phyloP scores from a whole-genome alignment of 2,329 filamentous ascomycete genomes.

The Aspergillus floridensis region DNA sequence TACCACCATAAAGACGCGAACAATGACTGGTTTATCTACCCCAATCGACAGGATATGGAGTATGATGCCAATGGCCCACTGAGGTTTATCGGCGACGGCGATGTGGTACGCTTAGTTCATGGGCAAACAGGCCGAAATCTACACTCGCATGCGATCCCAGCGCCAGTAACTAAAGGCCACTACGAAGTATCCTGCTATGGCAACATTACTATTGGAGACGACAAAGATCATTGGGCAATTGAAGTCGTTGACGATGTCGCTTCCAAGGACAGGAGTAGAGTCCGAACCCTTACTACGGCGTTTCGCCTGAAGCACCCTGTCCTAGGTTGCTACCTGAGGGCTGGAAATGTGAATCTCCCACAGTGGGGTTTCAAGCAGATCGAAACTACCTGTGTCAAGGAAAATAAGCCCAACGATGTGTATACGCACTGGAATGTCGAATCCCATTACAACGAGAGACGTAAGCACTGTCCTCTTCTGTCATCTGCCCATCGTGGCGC shows the following conservation, averaged over 20 bases:
- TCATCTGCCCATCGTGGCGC: not conserved
- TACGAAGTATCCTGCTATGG: conserved; percentile 95
- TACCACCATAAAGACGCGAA: conserved; percentile 99
- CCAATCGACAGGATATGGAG: conserved; percentile 73
- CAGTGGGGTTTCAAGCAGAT: conserved; percentile 99
- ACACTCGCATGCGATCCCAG: conserved; percentile 87
- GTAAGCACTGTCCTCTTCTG: conserved; percentile 54
- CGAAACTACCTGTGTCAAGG: conserved; percentile 90
- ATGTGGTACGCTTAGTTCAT: conserved; percentile 82
- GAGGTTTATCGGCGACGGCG: conserved; percentile 72
- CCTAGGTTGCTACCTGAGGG: conserved; percentile 89
- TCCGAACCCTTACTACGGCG: conserved; percentile 88
- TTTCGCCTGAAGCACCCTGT: conserved; percentile 82
- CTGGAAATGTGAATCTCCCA: conserved; percentile 91
- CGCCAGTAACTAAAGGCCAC: conserved; percentile 84
- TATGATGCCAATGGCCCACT: conserved; percentile 71
- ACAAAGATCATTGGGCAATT: conserved; percentile 95
- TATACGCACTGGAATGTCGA: conserved; percentile 99
- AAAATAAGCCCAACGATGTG: conserved; percentile 85
- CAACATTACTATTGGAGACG: conserved; percentile 90
- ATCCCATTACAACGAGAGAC: conserved; percentile 87
- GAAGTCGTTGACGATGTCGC: conserved; percentile 90
- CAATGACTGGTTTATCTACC: conserved; percentile 99
- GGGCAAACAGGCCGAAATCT: conserved; percentile 95
- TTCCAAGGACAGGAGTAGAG: conserved; percentile 75